Evolutionary conservation across 139 green algal species (phyloP).

Genomic region (Closterium sp.): DNA sequence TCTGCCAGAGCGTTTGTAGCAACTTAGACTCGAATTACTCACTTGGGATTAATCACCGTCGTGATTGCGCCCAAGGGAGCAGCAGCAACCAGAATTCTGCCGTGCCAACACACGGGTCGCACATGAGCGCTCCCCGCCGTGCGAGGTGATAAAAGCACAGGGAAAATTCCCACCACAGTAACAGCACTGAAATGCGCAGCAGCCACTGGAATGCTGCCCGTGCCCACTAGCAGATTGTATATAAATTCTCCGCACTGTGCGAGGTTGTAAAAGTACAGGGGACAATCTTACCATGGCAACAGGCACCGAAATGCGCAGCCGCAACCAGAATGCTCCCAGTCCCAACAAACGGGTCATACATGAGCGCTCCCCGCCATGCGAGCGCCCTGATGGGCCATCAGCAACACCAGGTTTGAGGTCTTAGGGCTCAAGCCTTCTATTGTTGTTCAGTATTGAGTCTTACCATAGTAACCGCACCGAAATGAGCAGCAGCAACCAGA

Average conservation of each 20-base stretch:
- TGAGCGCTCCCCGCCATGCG: constrained; percentile 51
- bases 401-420: too few species aligned
- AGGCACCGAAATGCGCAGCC: constrained; percentile 60
- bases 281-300: too few species aligned
- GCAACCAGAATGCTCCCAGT: constrained; percentile 87
- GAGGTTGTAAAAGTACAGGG: constrained; percentile 23
- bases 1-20: too few species aligned
- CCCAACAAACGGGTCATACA: constrained; percentile 79
- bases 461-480: constrained; percentile 45
- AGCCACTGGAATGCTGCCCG: constrained; percentile 83
- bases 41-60: too few species aligned
- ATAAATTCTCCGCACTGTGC: constrained; percentile 55
- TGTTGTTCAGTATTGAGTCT: neutral
- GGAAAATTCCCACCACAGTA: too few species aligned
- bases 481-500: constrained; percentile 74
- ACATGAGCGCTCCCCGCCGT: constrained; percentile 55
- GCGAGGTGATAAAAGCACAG: too few species aligned
- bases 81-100: constrained; percentile 81
- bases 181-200: constrained; percentile 60
- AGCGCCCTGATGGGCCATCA: too few species aligned
- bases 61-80: constrained; percentile 49
- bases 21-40: too few species aligned
- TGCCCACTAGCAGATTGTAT: constrained; percentile 84
- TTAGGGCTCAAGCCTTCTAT: constrained; percentile 68
- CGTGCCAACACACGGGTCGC: constrained; percentile 86